Conservation (phyloP, 1,284 basidiomycete species). For the Ceratobasidium papillatum region DNA sequence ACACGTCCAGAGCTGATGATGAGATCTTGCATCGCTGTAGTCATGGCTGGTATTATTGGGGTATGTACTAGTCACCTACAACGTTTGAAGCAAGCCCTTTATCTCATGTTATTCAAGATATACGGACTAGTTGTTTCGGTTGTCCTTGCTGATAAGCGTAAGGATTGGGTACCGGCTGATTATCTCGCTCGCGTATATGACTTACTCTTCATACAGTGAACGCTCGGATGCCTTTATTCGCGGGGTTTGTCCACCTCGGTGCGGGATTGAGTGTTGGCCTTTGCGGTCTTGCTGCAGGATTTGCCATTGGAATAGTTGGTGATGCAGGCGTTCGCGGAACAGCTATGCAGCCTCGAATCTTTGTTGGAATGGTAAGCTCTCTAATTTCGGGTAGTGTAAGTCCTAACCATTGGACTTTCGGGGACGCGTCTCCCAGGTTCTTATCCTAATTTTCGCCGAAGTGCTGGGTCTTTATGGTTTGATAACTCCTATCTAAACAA, state of each 20-base stretch:
- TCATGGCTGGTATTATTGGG: slow-evolving; percentile 99
- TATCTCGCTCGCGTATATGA: neutral
- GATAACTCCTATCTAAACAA: neutral
- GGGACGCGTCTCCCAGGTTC: slow-evolving; percentile 55
- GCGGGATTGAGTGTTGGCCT: slow-evolving; percentile 89
- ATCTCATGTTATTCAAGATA: slow-evolving; percentile 50
- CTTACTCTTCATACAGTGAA: slow-evolving; percentile 30
- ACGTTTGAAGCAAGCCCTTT: slow-evolving; percentile 2
- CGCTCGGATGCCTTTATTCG: slow-evolving; percentile 60
- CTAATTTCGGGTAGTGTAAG: neutral
- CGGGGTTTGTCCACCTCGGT: slow-evolving; percentile 89
- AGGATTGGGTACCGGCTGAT: slow-evolving; percentile 50
- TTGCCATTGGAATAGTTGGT: slow-evolving; percentile 94
- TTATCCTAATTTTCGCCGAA: slow-evolving; percentile 86
- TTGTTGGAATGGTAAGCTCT: slow-evolving; percentile 78
- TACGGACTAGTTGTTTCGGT: slow-evolving; percentile 96
- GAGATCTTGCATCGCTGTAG: slow-evolving; percentile 95
- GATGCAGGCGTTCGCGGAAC: slow-evolving; percentile 93
- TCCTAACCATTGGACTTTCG: neutral
- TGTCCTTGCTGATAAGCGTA: slow-evolving; percentile 80
- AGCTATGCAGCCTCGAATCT: slow-evolving; percentile 91
- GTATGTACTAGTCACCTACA: slow-evolving; percentile 63
- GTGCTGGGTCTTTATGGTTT: slow-evolving; percentile 71
- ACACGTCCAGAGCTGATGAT: slow-evolving; percentile 94
- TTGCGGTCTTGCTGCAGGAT: slow-evolving; percentile 88